Evolutionary conservation across 495 filamentous ascomycete species (phyloP).

Genomic region (Achaetomiella virescens): DNA sequence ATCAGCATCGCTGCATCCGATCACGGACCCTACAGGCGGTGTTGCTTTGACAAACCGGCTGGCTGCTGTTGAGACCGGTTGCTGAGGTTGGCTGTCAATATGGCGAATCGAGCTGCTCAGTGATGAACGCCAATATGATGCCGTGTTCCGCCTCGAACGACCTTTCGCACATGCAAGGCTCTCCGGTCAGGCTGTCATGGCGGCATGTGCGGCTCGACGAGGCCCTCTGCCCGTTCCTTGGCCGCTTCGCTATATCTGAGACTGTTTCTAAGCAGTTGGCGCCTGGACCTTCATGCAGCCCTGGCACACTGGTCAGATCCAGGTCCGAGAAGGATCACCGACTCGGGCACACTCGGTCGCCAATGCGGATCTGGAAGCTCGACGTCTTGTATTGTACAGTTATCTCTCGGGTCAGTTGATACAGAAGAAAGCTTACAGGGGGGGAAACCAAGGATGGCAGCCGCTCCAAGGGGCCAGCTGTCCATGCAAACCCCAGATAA

Average conservation of each 20-base stretch:
- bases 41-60: neutral
- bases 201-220: neutral
- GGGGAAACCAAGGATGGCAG: constrained; percentile 5
- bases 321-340: neutral
- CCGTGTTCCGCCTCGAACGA: too few relatives aligned
- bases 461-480: constrained; percentile 3
- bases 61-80: neutral
- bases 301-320: neutral
- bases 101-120: too few relatives aligned
- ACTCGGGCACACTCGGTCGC: neutral
- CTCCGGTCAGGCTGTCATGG: too few relatives aligned
- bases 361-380: neutral
- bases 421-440: constrained; percentile 20
- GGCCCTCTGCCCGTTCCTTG: neutral
- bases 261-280: neutral
- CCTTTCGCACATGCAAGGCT: too few relatives aligned
- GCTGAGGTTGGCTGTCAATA: too few relatives aligned
- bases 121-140: too few relatives aligned
- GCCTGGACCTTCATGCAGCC: constrained; percentile 1
- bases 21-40: neutral
- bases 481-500: constrained; percentile 17
- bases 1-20: neutral
- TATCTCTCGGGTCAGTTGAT: constrained; percentile 16
- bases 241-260: neutral
- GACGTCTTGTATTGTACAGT: constrained; percentile 22